Conservation (phyloP, 345 rosid species). For the Sonneratia caseolaris region DNA sequence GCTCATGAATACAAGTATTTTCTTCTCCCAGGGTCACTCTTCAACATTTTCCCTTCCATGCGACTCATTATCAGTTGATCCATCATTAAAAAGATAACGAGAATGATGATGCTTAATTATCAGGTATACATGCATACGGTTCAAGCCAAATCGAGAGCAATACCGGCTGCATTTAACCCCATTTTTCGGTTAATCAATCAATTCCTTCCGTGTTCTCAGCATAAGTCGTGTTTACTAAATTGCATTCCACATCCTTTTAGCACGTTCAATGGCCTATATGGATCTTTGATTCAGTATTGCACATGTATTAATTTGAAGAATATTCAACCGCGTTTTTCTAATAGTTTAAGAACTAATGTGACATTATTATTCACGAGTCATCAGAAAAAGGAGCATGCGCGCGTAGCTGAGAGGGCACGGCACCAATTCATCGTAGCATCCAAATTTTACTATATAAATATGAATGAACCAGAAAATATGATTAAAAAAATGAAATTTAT, state of each 20-base stretch:
- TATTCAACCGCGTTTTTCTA: not conserved
- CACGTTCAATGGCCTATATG: not conserved
- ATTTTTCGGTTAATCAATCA: not conserved
- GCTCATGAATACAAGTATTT: not conserved
- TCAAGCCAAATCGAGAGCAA: too few species aligned
- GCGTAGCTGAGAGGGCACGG: slow-evolving; percentile 11
- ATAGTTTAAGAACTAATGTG: not conserved
- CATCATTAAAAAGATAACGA: not conserved
- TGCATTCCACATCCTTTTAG: not conserved
- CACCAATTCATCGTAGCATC: not conserved
- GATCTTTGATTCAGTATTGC: not conserved
- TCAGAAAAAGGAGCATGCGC: not conserved
- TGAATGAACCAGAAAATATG: not conserved
- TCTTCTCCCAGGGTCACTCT: not conserved
- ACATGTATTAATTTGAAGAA: not conserved
- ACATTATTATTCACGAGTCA: not conserved
- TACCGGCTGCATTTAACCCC: too few species aligned
- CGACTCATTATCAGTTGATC: not conserved
- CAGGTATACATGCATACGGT: too few species aligned
- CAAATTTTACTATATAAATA: not conserved
- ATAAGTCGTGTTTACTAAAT: not conserved
- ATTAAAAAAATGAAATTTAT: not conserved
- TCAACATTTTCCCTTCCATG: too few species aligned
- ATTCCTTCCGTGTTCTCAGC: not conserved
- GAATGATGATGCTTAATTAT: not conserved